Conservation (phyloP, 352 stramenopile species). For the Phytophthora citricola region DNA sequence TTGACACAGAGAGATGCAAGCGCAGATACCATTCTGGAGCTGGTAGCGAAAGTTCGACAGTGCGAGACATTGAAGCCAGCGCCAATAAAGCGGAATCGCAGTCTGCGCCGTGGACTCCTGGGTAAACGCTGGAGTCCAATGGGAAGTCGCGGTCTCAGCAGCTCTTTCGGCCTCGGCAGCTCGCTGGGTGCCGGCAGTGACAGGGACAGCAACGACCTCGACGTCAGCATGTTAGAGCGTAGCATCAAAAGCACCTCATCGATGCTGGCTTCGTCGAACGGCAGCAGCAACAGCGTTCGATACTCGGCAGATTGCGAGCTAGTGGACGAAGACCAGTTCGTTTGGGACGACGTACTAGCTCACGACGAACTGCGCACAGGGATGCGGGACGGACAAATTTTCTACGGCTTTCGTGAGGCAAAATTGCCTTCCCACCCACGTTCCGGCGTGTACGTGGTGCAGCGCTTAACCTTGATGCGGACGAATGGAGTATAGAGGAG, state of each 20-base stretch:
- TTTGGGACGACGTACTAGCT: constrained; percentile 69
- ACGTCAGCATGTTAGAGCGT: constrained; percentile 51
- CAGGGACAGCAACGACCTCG: constrained; percentile 37
- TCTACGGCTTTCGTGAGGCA: constrained; percentile 80
- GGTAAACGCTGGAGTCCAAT: constrained; percentile 45
- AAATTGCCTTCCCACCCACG: constrained; percentile 82
- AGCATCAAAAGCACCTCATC: constrained; percentile 37
- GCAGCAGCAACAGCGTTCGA: constrained; percentile 34
- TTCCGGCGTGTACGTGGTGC: constrained; percentile 69
- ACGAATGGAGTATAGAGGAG: constrained; percentile 31
- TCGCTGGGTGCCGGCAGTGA: constrained; percentile 33
- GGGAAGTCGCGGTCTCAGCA: constrained; percentile 26
- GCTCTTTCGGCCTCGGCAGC: constrained; percentile 35
- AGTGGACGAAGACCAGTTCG: constrained; percentile 48
- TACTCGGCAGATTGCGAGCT: constrained; percentile 46
- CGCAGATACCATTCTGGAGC: constrained; percentile 65
- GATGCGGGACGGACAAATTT: constrained; percentile 63
- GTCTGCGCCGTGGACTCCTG: constrained; percentile 36
- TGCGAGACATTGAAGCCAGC: constrained; percentile 38
- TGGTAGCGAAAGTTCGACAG: constrained; percentile 56
- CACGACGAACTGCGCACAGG: constrained; percentile 79
- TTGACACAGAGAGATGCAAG: constrained; percentile 63
- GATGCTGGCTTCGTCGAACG: constrained; percentile 34
- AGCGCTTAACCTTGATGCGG: constrained; percentile 35
- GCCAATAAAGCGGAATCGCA: constrained; percentile 31